Evolutionary conservation across 2,329 filamentous ascomycete genomes (phyloP).

Genomic region (Arthrobotrys conoides): DNA sequence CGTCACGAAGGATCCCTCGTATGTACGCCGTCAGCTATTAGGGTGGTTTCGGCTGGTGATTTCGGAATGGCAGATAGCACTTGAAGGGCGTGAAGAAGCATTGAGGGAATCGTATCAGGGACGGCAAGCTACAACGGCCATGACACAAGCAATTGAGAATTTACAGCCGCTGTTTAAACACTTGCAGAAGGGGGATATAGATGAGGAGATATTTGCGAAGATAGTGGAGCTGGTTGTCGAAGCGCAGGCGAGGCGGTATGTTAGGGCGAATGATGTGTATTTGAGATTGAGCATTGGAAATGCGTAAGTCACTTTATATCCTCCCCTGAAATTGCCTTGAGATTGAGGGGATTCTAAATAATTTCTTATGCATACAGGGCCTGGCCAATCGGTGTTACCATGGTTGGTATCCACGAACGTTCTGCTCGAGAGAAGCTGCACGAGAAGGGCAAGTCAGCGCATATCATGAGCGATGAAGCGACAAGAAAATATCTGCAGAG

Average conservation of each 20-base stretch:
- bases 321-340: background rate
- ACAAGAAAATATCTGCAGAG: conserved; percentile 97
- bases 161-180: conserved; percentile 91
- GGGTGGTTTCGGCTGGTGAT: conserved; percentile 98
- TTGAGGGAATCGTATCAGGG: conserved; percentile 82
- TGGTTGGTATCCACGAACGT: conserved; percentile 99
- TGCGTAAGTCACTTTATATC: conserved; percentile 71
- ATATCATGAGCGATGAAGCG: conserved; percentile 96
- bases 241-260: conserved; percentile 90
- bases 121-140: conserved; percentile 84
- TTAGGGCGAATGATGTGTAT: conserved; percentile 97
- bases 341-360: conserved; percentile 10
- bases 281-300: conserved; percentile 93
- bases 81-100: conserved; percentile 73
- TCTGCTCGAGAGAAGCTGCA: conserved; percentile 96
- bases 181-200: conserved; percentile 84
- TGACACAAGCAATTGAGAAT: conserved; percentile 88
- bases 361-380: conserved; percentile 70
- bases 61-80: conserved; percentile 84
- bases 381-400: conserved; percentile 99
- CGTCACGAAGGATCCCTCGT: conserved; percentile 77
- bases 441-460: conserved; percentile 83
- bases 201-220: conserved; percentile 82
- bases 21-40: conserved; percentile 87
- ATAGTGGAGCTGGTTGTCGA: conserved; percentile 92